Base-by-base conservation (phyloP, 208 protist genomes). In the Leishmania gerbilli region DNA sequence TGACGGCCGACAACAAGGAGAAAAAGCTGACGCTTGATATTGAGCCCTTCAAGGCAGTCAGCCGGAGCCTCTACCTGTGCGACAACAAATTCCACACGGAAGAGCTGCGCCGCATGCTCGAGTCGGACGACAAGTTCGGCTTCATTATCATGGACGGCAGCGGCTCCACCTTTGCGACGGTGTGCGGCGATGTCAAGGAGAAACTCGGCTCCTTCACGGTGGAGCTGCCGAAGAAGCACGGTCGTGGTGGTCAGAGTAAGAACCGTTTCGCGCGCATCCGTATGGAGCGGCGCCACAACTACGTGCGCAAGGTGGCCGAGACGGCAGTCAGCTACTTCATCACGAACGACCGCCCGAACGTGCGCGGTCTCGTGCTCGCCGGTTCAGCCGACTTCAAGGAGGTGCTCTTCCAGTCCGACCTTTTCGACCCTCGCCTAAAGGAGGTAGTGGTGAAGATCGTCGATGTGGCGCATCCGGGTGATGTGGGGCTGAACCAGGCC, bases 111-210 rank as follows among this genome's bases (percentile, higher is more conserved):
- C 98, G 99, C 72, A 98, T 99, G 84, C 88, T 99, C 7, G 99
- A 99, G 84, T 98, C 92, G 49, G 99, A 99, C 88, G 99, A 99
- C 78, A 99, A 99, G 88, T 99, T 99, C 91, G 99, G 99, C 62
- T 99, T 99, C 90, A 99, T 99, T 80, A 92, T 99, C 75, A 99
- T 99, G 94, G 99, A 99, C 90, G 99, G 99, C 92, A 99, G 96
- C 79, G 99, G 99, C 71, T 90, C 91, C 27, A 90, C 99, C 9
- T 99, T 99, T 79, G 99, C 98, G 47, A 99, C 98, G 9, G 91
- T 99, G 3, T 97, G 93, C 75, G 99, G 99, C 58, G 99, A 98
- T 89, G 98, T 98, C 13, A 96, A 99, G 75, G 95, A 98, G 56
- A 98, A 99, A 74, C 89, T 99, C 1, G 98, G 99, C 77, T 99